Evolutionary conservation across 352 stramenopile species (phyloP).

Genomic region (Phytophthora palmivora): DNA sequence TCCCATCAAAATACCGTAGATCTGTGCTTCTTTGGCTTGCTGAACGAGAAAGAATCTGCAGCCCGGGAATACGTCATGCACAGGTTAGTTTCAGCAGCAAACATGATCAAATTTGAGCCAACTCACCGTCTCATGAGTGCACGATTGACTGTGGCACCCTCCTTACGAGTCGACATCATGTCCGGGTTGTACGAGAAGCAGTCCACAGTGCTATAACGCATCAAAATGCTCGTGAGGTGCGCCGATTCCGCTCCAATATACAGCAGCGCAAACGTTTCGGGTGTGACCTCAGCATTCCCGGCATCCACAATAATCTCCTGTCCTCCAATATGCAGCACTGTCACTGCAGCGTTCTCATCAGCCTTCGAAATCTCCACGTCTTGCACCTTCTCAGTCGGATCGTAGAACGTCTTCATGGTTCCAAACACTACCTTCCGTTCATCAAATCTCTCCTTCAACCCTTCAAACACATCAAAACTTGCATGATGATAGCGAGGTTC

Average conservation of each 20-base stretch:
- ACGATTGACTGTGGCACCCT: slow-evolving; percentile 73
- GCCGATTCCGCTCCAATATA: slow-evolving; percentile 83
- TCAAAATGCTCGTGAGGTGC: slow-evolving; percentile 84
- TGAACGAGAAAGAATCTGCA: slow-evolving; percentile 88
- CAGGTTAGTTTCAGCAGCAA: slow-evolving; percentile 5
- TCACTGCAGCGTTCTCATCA: slow-evolving; percentile 9
- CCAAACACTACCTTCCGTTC: slow-evolving; percentile 60
- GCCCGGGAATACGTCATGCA: neutral
- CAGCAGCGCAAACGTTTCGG: slow-evolving; percentile 54
- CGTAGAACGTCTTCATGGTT: slow-evolving; percentile 77
- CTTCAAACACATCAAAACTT: slow-evolving; percentile 57
- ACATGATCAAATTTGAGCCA: neutral
- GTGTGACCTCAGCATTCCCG: slow-evolving; percentile 40
- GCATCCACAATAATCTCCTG: slow-evolving; percentile 55
- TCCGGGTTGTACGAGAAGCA: slow-evolving; percentile 81
- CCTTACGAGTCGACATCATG: slow-evolving; percentile 48
- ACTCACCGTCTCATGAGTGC: slow-evolving; percentile 67
- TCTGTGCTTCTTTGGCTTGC: slow-evolving; percentile 93
- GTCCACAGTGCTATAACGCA: slow-evolving; percentile 73
- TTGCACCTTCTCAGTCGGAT: slow-evolving; percentile 47
- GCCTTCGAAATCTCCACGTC: neutral
- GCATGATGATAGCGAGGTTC: slow-evolving; percentile 91
- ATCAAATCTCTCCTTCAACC: slow-evolving; percentile 45
- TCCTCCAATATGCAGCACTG: slow-evolving; percentile 58
- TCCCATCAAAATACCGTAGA: slow-evolving; percentile 97